Conservation (phyloP, 1,284 basidiomycete species). For the Microbotryum saponariae region DNA sequence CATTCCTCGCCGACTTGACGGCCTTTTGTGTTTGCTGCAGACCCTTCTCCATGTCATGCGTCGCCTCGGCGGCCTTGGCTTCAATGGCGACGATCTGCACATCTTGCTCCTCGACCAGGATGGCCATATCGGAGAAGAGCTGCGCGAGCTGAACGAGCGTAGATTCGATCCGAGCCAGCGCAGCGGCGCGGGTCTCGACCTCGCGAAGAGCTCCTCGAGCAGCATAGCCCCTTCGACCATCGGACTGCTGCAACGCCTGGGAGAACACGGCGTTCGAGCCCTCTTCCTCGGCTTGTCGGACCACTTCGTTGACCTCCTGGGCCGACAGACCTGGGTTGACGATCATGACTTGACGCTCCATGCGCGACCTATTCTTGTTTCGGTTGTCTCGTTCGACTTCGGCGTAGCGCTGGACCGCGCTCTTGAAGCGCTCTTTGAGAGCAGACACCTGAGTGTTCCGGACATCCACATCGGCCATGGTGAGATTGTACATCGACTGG, state of each 20-base stretch:
- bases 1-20: constrained; percentile 47
- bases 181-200: constrained; percentile 40
- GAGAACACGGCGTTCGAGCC: constrained; percentile 72
- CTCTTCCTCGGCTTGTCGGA: constrained; percentile 61
- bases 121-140: constrained; percentile 78
- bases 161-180: constrained; percentile 63
- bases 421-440: constrained; percentile 40
- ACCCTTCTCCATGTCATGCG: constrained; percentile 61
- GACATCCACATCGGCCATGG: constrained; percentile 39
- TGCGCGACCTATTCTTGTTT: constrained; percentile 80
- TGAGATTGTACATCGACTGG: constrained; percentile 42
- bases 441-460: constrained; percentile 40
- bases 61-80: constrained; percentile 53
- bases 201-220: constrained; percentile 41
- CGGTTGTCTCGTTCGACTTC: constrained; percentile 87
- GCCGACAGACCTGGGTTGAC: constrained; percentile 86
- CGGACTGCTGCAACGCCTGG: constrained; percentile 50
- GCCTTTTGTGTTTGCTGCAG: constrained; percentile 17
- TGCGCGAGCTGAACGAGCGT: constrained; percentile 81
- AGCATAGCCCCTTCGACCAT: constrained; percentile 9
- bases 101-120: constrained; percentile 71
- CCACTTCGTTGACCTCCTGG: constrained; percentile 52
- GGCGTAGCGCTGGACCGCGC: constrained; percentile 54
- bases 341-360: constrained; percentile 95
- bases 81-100: constrained; percentile 61